These are phyloP conservation scores for Dactylellina drechsleri DNA, from an alignment of 2,329 filamentous ascomycete genomes.

Conservation along the genomic window DNA sequence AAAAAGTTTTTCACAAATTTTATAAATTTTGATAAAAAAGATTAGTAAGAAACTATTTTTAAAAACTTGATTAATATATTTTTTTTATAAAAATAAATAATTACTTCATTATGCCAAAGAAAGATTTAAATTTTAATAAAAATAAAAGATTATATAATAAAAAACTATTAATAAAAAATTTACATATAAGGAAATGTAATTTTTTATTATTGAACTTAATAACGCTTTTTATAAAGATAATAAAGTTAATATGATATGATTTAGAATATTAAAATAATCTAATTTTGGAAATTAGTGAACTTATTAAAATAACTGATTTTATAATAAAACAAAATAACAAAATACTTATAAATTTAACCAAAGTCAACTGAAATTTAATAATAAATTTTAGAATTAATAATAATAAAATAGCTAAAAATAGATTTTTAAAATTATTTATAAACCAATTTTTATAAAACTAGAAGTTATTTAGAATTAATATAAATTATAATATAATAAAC, in stretches of 20 bases:
- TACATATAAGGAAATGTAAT: not conserved
- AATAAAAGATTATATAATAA: constrained; percentile 1
- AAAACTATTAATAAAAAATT: constrained; percentile 1
- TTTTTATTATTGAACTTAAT: not conserved
- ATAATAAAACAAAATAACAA: too few species aligned
- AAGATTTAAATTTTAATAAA: not conserved
- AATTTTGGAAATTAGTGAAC: not conserved
- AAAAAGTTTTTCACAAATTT: not conserved
- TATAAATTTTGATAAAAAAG: not conserved
- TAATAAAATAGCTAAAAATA: not conserved
- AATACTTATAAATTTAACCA: too few species aligned
- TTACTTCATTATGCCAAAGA: constrained; percentile 1
- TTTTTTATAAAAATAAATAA: not conserved
- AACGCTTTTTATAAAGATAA: constrained; percentile 1
- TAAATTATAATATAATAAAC: constrained; percentile 2
- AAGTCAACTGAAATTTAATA: not conserved
- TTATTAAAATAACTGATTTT: too few species aligned
- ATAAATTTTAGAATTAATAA: not conserved
- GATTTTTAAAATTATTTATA: not conserved
- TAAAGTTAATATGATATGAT: not conserved
- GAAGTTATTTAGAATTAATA: constrained; percentile 10
- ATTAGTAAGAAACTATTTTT: not conserved
- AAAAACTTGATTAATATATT: not conserved
- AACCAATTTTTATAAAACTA: not conserved
- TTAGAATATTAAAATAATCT: not conserved